Conservation (phyloP, 257 asterid genomes). For the Ajuga chamaepitys region DNA sequence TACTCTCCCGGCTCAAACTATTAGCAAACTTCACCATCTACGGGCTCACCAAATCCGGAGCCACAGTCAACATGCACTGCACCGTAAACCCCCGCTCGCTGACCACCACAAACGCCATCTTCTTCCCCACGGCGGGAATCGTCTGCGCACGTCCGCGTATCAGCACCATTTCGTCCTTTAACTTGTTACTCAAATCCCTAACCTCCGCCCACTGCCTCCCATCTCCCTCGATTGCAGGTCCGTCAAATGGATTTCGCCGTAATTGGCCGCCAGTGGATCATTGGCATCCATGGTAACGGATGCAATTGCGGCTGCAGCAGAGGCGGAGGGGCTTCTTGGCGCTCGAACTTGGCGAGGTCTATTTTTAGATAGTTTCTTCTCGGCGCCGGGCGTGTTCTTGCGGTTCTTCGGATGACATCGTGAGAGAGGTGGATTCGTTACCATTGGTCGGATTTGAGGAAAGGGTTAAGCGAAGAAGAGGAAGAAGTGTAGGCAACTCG, state of each 20-base stretch:
- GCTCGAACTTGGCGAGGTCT: slow-evolving; percentile 69
- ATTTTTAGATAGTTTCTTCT: slow-evolving; percentile 59
- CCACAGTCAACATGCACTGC: slow-evolving; percentile 67
- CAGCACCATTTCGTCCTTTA: slow-evolving; percentile 47
- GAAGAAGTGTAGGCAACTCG: slow-evolving; percentile 11
- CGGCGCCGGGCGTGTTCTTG: slow-evolving; percentile 18
- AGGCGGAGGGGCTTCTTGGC: slow-evolving; percentile 47
- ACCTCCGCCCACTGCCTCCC: slow-evolving; percentile 72
- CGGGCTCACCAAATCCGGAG: slow-evolving; percentile 51
- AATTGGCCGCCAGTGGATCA: slow-evolving; percentile 56
- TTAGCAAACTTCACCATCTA: slow-evolving; percentile 80
- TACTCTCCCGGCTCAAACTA: slow-evolving; percentile 58
- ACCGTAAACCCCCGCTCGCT: slow-evolving; percentile 76
- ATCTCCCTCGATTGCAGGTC: slow-evolving; percentile 73
- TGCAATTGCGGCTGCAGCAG: slow-evolving; percentile 32
- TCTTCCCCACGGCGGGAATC: slow-evolving; percentile 63
- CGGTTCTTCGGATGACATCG: slow-evolving; percentile 36
- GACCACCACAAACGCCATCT: slow-evolving; percentile 71
- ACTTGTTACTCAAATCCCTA: slow-evolving; percentile 24
- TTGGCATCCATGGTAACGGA: slow-evolving; percentile 25
- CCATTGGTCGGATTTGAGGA: not conserved
- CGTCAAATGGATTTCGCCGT: slow-evolving; percentile 53
- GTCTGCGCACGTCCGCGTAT: slow-evolving; percentile 71
- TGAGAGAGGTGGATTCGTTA: not conserved
- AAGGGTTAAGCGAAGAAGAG: not conserved